Base-by-base conservation (phyloP, 768 basidiomycete genomes). In the Lentinula detonsa region DNA sequence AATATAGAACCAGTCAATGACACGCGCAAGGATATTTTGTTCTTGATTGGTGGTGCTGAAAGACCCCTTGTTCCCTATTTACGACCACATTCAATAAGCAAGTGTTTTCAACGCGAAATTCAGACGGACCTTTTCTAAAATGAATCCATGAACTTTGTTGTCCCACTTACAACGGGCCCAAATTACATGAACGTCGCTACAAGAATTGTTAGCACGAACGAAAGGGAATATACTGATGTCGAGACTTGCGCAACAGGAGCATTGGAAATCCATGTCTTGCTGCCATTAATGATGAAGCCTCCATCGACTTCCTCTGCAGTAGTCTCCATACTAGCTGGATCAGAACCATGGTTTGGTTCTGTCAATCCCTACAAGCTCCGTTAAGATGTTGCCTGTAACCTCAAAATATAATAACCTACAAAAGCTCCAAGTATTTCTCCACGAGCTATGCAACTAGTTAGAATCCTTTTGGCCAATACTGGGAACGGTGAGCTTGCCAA, bases 101-200 rank as follows among this genome's bases (percentile, higher is more conserved):
- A 18, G 7, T 34, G 28, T 9, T 37, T 33, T 60, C 39, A 8
- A 60, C 10, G 8, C 51, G 48, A 40, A 62, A 56, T 57, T 46
- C 33, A 35, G 13, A 60, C 74, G 37, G 60, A 88, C 94, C 85
- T 95, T 95, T 66, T 97, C 93, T 1, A 97, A 76, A 52, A 97
- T 69, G 74, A 98, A 97, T 0, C 95, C 95, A 57, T 93, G 87
- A 63, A 97, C 77, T 71, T 91, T 92, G 66, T 81, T 80, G 70
- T 97, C 95, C 95, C 95, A 97, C 70, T 92, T 91, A 74, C 94
- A 96, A 37, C 83, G 85, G 2, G 96, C 96, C 96, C 96, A 98
- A 21, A 98, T 77, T 33, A 98, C 78, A 69, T 97, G 95, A 0
- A 98, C 70, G 64, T 97, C 95, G 1, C 91, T 93, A 55, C 21